Evolutionary conservation across 2,329 filamentous ascomycete genomes (phyloP).

Genomic region (Aspergillus jensenii): DNA sequence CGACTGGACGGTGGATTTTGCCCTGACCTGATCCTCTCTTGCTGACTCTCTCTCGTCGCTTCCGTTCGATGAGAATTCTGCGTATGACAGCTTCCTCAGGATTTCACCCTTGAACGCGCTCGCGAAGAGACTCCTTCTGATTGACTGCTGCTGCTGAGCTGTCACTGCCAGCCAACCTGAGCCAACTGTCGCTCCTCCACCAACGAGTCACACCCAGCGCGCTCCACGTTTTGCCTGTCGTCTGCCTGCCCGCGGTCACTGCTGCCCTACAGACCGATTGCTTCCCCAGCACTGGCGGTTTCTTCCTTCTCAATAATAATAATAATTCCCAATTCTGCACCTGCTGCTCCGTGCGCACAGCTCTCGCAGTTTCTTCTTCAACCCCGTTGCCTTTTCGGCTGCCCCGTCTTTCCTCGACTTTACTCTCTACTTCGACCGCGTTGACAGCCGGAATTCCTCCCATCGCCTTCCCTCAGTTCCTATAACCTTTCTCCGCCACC

Average conservation of each 20-base stretch:
- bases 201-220: constrained; percentile 13
- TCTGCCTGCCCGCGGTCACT: constrained; percentile 9
- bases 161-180: not conserved
- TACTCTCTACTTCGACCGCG: not conserved
- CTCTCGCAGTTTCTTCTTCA: constrained; percentile 6
- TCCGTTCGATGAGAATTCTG: not conserved
- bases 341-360: constrained; percentile 15
- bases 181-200: constrained; percentile 21
- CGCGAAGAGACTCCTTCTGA: not conserved
- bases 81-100: not conserved
- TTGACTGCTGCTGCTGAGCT: not conserved
- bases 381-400: constrained; percentile 13
- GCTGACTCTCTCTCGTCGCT: not conserved
- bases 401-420: constrained; percentile 15
- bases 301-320: not conserved
- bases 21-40: constrained; percentile 4
- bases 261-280: constrained; percentile 6
- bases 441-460: constrained; percentile 6
- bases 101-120: not conserved
- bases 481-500: not conserved
- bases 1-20: constrained; percentile 11
- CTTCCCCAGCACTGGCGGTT: constrained; percentile 4
- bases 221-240: constrained; percentile 24
- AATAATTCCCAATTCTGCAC: constrained; percentile 1
- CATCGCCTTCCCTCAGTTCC: not conserved